These are phyloP conservation scores for Fusarium sp. DNA, from an alignment of 2,329 filamentous ascomycete species.

Conservation along the genomic window DNA sequence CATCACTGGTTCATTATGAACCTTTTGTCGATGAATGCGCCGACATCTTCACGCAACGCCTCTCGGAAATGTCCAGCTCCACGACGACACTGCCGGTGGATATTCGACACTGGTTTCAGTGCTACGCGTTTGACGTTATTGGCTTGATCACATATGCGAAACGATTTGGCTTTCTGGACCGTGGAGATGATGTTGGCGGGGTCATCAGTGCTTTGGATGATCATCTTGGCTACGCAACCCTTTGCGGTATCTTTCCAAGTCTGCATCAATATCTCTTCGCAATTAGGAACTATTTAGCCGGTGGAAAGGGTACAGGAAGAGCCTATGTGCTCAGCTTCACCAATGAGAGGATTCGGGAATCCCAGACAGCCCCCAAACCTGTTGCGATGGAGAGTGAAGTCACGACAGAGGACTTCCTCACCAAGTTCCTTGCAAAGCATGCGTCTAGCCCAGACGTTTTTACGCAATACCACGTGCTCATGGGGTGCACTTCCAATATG, in stretches of 20 bases:
- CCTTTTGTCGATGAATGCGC: constrained; percentile 31
- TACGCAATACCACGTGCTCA: constrained; percentile 37
- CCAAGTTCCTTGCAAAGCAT: constrained; percentile 43
- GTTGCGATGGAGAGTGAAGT: neutral
- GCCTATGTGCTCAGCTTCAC: constrained; percentile 31
- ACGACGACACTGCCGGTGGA: neutral
- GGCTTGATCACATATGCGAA: constrained; percentile 36
- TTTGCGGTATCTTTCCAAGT: constrained; percentile 11
- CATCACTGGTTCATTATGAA: constrained; percentile 27
- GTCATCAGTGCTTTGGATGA: constrained; percentile 26
- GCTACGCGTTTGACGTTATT: constrained; percentile 37
- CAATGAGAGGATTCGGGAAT: constrained; percentile 12
- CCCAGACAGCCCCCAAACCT: constrained; percentile 9
- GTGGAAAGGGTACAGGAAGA: constrained; percentile 9
- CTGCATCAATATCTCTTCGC: constrained; percentile 14
- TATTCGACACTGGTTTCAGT: constrained; percentile 37
- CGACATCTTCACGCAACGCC: constrained; percentile 10
- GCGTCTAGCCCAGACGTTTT: constrained; percentile 24
- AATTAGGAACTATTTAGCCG: constrained; percentile 18
- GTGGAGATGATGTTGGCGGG: constrained; percentile 19
- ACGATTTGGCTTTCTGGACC: constrained; percentile 27
- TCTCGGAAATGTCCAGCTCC: constrained; percentile 9
- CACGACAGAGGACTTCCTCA: constrained; percentile 38
- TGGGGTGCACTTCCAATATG: constrained; percentile 43
- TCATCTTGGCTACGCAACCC: constrained; percentile 12